phyloP scores from a whole-genome alignment of 495 filamentous ascomycete genomes.

The Pyrenula aspistea region DNA sequence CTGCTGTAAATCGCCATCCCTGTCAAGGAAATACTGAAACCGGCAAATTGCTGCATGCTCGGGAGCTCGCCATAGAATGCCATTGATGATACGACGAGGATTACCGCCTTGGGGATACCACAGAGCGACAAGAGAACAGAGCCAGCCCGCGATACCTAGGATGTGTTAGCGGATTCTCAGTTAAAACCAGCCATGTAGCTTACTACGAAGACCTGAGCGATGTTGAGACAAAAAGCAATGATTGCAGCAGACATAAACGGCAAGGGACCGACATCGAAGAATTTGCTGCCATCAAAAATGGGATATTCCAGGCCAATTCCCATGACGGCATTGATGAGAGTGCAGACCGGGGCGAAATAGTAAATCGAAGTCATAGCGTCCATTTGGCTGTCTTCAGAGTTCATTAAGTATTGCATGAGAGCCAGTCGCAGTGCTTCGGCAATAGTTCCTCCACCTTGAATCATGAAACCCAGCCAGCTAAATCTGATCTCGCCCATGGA shows the following conservation, averaged over 20 bases:
- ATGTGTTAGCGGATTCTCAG: slow-evolving; percentile 2
- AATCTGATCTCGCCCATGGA: slow-evolving; percentile 70
- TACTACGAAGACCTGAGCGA: slow-evolving; percentile 66
- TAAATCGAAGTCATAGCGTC: slow-evolving; percentile 75
- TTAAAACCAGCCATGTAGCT: slow-evolving; percentile 7
- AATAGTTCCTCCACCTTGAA: slow-evolving; percentile 55
- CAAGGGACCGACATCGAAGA: slow-evolving; percentile 42
- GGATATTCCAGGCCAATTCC: slow-evolving; percentile 47
- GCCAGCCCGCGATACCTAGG: slow-evolving; percentile 63
- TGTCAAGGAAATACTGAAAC: not conserved
- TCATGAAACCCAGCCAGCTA: slow-evolving; percentile 52
- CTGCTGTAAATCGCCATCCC: not conserved
- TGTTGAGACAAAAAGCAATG: slow-evolving; percentile 69
- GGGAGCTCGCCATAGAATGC: slow-evolving; percentile 29
- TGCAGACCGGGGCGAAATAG: slow-evolving; percentile 74
- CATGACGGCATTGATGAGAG: slow-evolving; percentile 59
- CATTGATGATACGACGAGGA: slow-evolving; percentile 53
- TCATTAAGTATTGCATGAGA: slow-evolving; percentile 64
- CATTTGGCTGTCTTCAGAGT: slow-evolving; percentile 62
- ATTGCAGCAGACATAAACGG: slow-evolving; percentile 52
- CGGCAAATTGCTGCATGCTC: not conserved
- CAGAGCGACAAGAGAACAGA: slow-evolving; percentile 65
- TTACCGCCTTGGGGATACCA: slow-evolving; percentile 66
- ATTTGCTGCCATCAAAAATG: slow-evolving; percentile 36
- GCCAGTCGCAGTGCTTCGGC: slow-evolving; percentile 69